phyloP scores from a whole-genome alignment of 805 yeast genomes.

The Teunomyces lycoperdinae region DNA sequence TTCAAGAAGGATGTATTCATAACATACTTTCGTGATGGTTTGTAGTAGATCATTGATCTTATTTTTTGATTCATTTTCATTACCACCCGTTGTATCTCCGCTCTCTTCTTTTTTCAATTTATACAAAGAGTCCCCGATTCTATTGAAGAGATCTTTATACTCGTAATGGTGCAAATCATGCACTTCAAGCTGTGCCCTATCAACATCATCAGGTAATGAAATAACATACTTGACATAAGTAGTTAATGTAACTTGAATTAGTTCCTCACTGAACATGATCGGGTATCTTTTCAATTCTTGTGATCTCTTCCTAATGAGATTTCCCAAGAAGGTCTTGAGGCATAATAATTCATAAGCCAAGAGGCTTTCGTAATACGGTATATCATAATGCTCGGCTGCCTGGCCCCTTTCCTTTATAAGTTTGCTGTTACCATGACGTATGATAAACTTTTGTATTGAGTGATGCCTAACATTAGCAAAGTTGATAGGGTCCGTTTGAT shows the following conservation, averaged over 20 bases:
- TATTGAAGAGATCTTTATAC: constrained; percentile 24
- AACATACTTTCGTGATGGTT: constrained; percentile 31
- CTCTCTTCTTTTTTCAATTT: constrained; percentile 26
- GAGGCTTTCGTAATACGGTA: constrained; percentile 27
- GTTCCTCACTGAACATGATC: constrained; percentile 27
- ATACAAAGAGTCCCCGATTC: constrained; percentile 25
- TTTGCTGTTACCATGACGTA: constrained; percentile 15
- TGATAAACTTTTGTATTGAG: constrained; percentile 27
- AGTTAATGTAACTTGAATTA: constrained; percentile 36
- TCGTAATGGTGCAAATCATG: constrained; percentile 25
- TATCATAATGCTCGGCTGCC: constrained; percentile 14
- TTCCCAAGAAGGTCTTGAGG: constrained; percentile 26
- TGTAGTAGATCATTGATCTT: constrained; percentile 19
- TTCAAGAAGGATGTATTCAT: constrained; percentile 39
- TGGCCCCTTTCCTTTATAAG: constrained; percentile 6
- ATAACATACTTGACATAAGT: constrained; percentile 36
- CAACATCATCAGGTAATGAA: constrained; percentile 23
- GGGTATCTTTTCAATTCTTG: constrained; percentile 1
- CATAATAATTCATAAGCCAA: constrained; percentile 28
- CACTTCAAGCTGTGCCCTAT: constrained; percentile 16
- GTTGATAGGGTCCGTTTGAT: constrained; percentile 34
- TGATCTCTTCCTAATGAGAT: constrained; percentile 17
- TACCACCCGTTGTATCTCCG: constrained; percentile 21
- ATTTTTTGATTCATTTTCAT: constrained; percentile 17
- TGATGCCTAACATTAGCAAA: constrained; percentile 35